These are phyloP conservation scores for Scolecobasidium constrictum DNA, from an alignment of 2,329 filamentous ascomycete species.

Conservation along the genomic window DNA sequence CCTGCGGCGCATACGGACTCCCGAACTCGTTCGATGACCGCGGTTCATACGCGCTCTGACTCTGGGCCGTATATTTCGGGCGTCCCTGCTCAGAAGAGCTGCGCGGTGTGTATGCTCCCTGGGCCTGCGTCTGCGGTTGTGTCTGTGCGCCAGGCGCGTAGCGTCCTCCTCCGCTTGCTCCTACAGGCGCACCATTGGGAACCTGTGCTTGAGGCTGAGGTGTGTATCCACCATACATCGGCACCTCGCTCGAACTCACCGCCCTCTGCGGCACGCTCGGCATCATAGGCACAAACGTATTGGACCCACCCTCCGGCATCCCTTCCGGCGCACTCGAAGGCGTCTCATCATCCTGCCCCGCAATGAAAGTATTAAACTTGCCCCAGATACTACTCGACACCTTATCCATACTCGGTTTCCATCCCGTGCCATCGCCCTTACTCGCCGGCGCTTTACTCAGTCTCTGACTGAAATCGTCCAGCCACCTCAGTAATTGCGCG, in stretches of 20 bases:
- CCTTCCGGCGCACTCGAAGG: too few species aligned
- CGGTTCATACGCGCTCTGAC: constrained; percentile 15
- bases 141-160: too few species aligned
- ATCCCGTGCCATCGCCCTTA: constrained; percentile 46
- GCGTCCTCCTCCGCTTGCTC: too few species aligned
- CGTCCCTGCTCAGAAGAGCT: constrained; percentile 27
- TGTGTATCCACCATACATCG: too few species aligned
- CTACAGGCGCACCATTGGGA: too few species aligned
- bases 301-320: too few species aligned
- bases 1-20: background rate
- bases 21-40: constrained; percentile 3
- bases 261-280: too few species aligned
- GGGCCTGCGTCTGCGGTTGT: constrained; percentile 10
- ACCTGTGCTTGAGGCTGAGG: too few species aligned
- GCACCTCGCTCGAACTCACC: too few species aligned
- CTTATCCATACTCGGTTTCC: constrained; percentile 95
- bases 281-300: too few species aligned
- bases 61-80: too few species aligned
- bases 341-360: too few species aligned
- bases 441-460: constrained; percentile 73
- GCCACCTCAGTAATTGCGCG: constrained; percentile 55
- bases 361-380: constrained; percentile 92
- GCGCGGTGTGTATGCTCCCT: constrained; percentile 14
- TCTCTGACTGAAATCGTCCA: constrained; percentile 76
- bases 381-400: constrained; percentile 84